Base-by-base conservation (phyloP, 495 filamentous ascomycete species). In the Talaromyces nanjingensis region DNA sequence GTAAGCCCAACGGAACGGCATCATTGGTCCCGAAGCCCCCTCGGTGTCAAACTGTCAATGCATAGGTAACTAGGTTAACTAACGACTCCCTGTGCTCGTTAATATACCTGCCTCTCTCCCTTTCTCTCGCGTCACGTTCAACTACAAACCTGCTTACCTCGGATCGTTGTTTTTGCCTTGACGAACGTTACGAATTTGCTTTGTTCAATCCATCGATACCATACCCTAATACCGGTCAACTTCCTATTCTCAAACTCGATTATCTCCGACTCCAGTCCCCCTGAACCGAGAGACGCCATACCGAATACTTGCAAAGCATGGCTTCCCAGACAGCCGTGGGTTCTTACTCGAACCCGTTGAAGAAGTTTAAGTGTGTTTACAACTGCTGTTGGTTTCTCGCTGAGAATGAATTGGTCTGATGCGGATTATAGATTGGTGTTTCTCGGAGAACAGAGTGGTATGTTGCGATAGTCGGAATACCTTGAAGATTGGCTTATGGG, bases 271-370 rank as follows among this genome's bases (percentile, higher is more conserved):
- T 24, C 57, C 42, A 42, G 29, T 37, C 20, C 18, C 59, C 64
- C 45, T 18, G 16, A 25, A 34, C 37, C 63, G 56, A 62, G 66
- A 65, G 62, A 64, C 68, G 74, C 68, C 73, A 31, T 22, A 62
- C 47, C 11, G 42, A 54, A 22, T 53, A n/a, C 27, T 8, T 62
- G 24, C 22, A 29, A n/a, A 33, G 16, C 27, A 86, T 87, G 83
- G 82, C 83, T 65, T 81, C 83, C 65, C 71, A 79, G 65, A 80
- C 83, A 59, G 76, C 85, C 66, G 89, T 85, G 71, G 90, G 91
- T 79, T 89, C 91, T 66, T 98, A 98, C 82, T 96, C 92, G 78
- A 98, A 98, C 84, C 94, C 94, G 64, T 77, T 98, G 80, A 98
- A 98, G 89, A 98, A 98, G 75, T 98, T 97, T 87, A 98, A 98